Evolutionary conservation across 805 yeast genomes (phyloP).

Genomic region (Saccharomycopsis babjevae): DNA sequence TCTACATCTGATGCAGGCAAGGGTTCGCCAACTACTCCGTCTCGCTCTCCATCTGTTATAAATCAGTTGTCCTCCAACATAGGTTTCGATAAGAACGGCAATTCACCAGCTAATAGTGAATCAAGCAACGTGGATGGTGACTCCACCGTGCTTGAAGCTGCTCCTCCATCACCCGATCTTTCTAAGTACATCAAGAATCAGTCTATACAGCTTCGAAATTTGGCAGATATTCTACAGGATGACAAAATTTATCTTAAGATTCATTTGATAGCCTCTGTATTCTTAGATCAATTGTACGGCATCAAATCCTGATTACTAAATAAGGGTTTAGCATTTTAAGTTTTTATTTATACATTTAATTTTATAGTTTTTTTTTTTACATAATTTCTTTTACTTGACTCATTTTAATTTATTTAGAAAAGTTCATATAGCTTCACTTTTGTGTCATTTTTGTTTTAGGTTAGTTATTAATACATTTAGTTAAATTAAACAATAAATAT

Average conservation of each 20-base stretch:
- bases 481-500: no score
- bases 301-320: neutral
- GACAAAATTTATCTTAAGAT: constrained; percentile 10
- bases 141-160: neutral
- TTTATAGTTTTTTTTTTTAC: neutral
- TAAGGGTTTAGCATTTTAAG: no score
- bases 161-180: neutral
- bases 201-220: constrained; percentile 7
- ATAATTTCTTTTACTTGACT: neutral
- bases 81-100: neutral
- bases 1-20: neutral
- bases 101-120: neutral
- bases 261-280: constrained; percentile 11
- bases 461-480: no score
- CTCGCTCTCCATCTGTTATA: neutral
- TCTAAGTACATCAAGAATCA: constrained; percentile 10
- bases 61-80: neutral
- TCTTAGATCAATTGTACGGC: constrained; percentile 3
- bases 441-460: no score
- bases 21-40: neutral
- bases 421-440: no score
- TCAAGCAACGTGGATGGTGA: neutral
- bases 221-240: constrained; percentile 14
- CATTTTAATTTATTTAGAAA: neutral
- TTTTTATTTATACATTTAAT: no score